Percentiles rank a stretch among this genome's conserved stretches.
phyloP scores from a whole-genome alignment of 352 stramenopile genomes.

The Globisporangium paddicum region DNA sequence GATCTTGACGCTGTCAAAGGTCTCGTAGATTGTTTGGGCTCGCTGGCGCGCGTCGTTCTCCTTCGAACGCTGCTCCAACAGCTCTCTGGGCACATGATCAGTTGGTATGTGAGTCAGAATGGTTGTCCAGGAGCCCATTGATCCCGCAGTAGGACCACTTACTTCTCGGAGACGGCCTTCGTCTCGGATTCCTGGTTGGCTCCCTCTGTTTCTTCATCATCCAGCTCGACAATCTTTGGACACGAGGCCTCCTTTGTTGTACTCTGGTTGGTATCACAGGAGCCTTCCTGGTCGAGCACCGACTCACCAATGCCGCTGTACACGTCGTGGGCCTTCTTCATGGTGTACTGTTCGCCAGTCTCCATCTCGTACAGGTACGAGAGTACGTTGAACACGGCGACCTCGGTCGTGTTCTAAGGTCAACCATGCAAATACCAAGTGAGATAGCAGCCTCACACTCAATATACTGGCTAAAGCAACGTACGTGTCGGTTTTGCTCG shows the following conservation, averaged over 20 bases:
- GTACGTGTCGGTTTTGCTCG: conserved; percentile 92
- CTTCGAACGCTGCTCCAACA: conserved; percentile 21
- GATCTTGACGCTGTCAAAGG: conserved; percentile 66
- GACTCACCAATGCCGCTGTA: conserved; percentile 80
- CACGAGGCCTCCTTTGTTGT: not conserved
- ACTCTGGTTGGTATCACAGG: conserved; percentile 5
- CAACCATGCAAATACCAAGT: no score
- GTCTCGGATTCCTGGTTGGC: conserved; percentile 11
- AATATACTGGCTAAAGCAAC: not conserved
- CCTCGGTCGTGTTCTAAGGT: conserved; percentile 85
- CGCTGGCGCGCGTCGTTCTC: conserved; percentile 30
- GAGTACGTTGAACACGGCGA: conserved; percentile 91
- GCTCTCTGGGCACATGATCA: conserved; percentile 13
- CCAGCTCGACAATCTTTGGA: conserved; percentile 25
- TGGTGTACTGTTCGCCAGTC: conserved; percentile 79
- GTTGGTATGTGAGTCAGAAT: not conserved
- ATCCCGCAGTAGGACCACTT: not conserved
- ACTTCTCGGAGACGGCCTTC: conserved; percentile 12
- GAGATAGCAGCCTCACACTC: no score
- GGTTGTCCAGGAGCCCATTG: no score
- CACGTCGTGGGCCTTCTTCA: conserved; percentile 86
- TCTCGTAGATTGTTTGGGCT: conserved; percentile 37
- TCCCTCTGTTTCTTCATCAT: conserved; percentile 11
- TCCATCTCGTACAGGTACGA: conserved; percentile 91
- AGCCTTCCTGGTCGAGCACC: conserved; percentile 16